Evolutionary conservation across 352 stramenopile species (phyloP), one percentile per base, ranked within the genome.

Genomic region (Blastocystis sp.): DNA sequence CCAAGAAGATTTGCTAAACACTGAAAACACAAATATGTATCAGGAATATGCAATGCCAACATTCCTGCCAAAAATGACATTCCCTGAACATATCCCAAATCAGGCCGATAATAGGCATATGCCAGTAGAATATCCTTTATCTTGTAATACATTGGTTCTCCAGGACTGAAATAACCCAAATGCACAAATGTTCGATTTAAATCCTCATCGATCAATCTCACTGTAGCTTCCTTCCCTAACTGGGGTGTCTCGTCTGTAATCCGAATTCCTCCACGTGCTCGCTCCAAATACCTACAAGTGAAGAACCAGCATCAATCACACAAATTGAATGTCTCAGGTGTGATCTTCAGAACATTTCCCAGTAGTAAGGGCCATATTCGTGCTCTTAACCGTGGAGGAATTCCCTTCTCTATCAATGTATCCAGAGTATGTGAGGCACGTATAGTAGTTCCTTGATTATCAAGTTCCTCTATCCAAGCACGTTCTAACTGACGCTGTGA

Each of bases 51-150:
- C 32, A 86, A 24, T 7, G 57, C 57, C 61, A 86, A 77, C 43
- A 86, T 86, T 35, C 75, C 75, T 29, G 75, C 75, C 21, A 86
- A 32, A 86, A 75, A 86, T 21, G 57, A 75, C 75, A 86, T 86
- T 27, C 75, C 75, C 27, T 86, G 75, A 1, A 86, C 75, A 43
- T 86, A 86, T 16, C 75, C 75, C 27, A 86, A 27, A 57, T 86
- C 75, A 27, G 75, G 75, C 21, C 75, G 49, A 42, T 56, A 86
- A 69, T 59, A 86, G n/a, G 75, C 75, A 43, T 75, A 86, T 21
- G 75, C 52, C 35, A 75, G 27, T 27, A 86, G 52, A 54, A 86
- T 58, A 54, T 80, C 24, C 24, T 51, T 42, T 6, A 86, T 86
- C 57, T 32, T 66, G 21, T 46, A 43, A 46, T 69, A 75, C 24